Base-by-base conservation (phyloP, 1,284 basidiomycete species). In the Leccinum variabile region DNA sequence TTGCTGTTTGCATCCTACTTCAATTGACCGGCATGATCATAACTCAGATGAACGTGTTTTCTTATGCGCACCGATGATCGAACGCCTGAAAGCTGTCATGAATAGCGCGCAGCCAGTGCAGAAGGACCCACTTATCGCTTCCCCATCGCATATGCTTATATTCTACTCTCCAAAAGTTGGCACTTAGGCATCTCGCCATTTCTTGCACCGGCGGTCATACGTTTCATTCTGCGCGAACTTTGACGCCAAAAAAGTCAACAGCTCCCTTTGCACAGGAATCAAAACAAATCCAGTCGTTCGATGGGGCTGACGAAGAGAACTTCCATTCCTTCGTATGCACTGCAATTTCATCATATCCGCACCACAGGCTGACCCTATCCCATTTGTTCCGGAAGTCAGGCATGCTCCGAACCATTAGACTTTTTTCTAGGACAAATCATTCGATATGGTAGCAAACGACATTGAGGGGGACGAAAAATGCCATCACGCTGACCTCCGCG, bases 401-500 rank as follows among this genome's bases (percentile, higher is more conserved):
- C 22, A 56, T 53, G 41, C 5, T 28, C 39, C 25, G 30, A 54
- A 53, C 16, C 41, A 57, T 54, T n/a, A 49, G 33, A 57, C 30
- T 49, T 28, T 37, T 46, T 57, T 54, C 50, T 18, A 37, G 6
- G 53, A 46, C 10, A 50, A 30, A 32, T 67, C 16, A 28, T 63
- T 64, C 35, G 62, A 62, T 62, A 59, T 49, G 44, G 61, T 44
- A 54, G 53, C 28, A 25, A 52, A n/a, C 46, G 11, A 60, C 56
- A 61, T 54, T 50, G 46, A 60, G 57, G 46, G 56, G 58, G 54
- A 56, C 35, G 57, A 35, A 55, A 30, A 41, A 54, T 14, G 18
- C 56, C 60, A 59, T 72, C 52, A 75, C 39, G 39, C 16, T 25
- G 64, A 57, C 66, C 65, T 65, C 49, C 80, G 75, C 10, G 80